Base-by-base conservation (phyloP, 2,329 filamentous ascomycete genomes). In the Paracamarosporium sp. region DNA sequence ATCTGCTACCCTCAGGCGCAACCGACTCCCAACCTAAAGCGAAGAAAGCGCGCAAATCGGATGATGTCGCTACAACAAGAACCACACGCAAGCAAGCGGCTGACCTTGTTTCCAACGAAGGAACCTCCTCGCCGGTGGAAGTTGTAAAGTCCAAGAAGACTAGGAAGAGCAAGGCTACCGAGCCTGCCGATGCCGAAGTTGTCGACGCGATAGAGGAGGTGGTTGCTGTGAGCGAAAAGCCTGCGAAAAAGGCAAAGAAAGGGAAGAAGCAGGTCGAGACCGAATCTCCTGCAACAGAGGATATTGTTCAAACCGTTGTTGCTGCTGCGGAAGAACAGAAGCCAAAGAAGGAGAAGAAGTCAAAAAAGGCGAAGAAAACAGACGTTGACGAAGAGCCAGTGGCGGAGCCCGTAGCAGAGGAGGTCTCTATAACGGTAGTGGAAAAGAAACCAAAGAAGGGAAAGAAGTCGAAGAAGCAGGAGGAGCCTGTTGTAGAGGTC, bases 31-130 rank as follows among this genome's bases (percentile, higher is more conserved):
- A 70, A 25, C 73, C 73, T 40, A 75, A 74, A 54, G 68, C 75
- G 44, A 78, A 78, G 63, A 77, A 77, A 64, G 63, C 72, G 62
- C 76, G 71, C 65, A 75, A 77, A 56, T 67, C 70, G 17, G 70
- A 74, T 48, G 66, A 71, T 36, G 58, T 61, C 52, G 56, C 66
- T 38, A 62, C 65, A n/a, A 47, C 66, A 31, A 68, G 68, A 48
- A 56, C 62, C 1, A 27, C 38, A 43, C 76, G 75, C 54, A 77
- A 77, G 57, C 70, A 71, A 13, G 76, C 75, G 15, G 70, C 69
- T 25, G 74, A 76, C 59, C 68, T 76, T 58, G 68, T 76, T 58
- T 64, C 64, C 45, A 67, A 73, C 45, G 63, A 70, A 22, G 66
- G 72, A 30, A 61, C 57, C 28, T 55, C 61, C 28, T 60, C 60